Evolutionary conservation across 164 flowering plant species (phyloP).

Genomic region (Sedum album): DNA sequence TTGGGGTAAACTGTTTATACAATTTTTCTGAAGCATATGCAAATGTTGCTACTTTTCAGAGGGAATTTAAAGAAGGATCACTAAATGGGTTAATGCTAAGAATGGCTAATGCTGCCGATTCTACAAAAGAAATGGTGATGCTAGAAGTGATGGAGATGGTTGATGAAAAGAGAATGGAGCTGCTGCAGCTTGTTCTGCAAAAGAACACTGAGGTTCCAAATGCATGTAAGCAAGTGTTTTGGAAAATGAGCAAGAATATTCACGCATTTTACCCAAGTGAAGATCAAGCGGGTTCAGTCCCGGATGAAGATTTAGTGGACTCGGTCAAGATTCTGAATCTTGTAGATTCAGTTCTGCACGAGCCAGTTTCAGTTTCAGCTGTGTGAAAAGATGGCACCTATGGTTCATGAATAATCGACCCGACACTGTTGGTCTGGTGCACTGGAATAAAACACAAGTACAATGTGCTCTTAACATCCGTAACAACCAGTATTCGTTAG

Average conservation of each 20-base stretch:
- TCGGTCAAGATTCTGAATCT: background rate
- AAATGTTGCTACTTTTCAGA: conserved; percentile 27
- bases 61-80: conserved; percentile 57
- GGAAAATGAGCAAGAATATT: background rate
- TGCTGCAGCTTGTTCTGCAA: background rate
- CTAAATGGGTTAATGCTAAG: conserved; percentile 45
- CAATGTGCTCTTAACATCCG: too few relatives aligned
- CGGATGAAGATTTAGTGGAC: background rate
- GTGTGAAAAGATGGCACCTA: too few relatives aligned
- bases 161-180: background rate
- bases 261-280: background rate
- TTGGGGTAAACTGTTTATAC: too few relatives aligned
- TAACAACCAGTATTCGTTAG: too few relatives aligned
- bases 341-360: background rate
- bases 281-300: background rate
- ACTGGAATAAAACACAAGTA: too few relatives aligned
- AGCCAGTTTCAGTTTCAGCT: background rate
- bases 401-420: too few relatives aligned
- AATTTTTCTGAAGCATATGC: too few relatives aligned
- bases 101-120: conserved; percentile 26
- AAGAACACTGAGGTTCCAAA: background rate
- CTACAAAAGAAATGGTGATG: conserved; percentile 17
- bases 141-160: too few relatives aligned
- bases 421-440: too few relatives aligned
- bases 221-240: background rate